phyloP scores from a whole-genome alignment of 768 basidiomycete genomes.

The Boletales sp. region DNA sequence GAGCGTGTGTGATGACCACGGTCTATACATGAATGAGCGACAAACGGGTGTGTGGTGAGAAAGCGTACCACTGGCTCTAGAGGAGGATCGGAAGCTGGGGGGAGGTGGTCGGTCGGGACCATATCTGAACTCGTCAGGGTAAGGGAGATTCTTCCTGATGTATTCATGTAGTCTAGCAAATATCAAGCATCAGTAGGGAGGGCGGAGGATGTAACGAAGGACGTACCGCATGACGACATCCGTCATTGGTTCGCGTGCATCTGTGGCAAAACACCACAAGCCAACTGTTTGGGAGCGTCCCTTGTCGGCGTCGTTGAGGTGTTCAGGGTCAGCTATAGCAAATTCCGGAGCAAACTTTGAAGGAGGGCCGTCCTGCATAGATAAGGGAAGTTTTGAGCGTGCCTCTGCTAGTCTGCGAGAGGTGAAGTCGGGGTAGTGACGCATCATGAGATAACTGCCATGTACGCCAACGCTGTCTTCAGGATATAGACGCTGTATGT shows the following conservation, averaged over 20 bases:
- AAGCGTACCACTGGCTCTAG: slow-evolving; percentile 27
- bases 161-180: slow-evolving; percentile 56
- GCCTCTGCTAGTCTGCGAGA: slow-evolving; percentile 39
- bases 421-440: slow-evolving; percentile 70
- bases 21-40: slow-evolving; percentile 18
- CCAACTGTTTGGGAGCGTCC: slow-evolving; percentile 59
- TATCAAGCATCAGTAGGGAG: neutral
- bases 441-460: slow-evolving; percentile 68
- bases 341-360: slow-evolving; percentile 53
- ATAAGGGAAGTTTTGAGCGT: slow-evolving; percentile 24
- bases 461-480: slow-evolving; percentile 67
- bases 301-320: slow-evolving; percentile 46
- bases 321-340: slow-evolving; percentile 39
- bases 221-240: slow-evolving; percentile 67
- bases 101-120: slow-evolving; percentile 66
- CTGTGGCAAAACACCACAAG: slow-evolving; percentile 71
- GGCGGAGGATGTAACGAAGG: neutral
- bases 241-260: slow-evolving; percentile 66
- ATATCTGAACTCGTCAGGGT: slow-evolving; percentile 71
- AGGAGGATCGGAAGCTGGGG: slow-evolving; percentile 41
- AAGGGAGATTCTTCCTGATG: slow-evolving; percentile 60
- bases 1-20: slow-evolving; percentile 26
- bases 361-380: slow-evolving; percentile 27
- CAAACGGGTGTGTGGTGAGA: neutral
- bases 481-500: slow-evolving; percentile 68